phyloP scores from a whole-genome alignment of 163 green algal species.

The Volvox carteri region DNA sequence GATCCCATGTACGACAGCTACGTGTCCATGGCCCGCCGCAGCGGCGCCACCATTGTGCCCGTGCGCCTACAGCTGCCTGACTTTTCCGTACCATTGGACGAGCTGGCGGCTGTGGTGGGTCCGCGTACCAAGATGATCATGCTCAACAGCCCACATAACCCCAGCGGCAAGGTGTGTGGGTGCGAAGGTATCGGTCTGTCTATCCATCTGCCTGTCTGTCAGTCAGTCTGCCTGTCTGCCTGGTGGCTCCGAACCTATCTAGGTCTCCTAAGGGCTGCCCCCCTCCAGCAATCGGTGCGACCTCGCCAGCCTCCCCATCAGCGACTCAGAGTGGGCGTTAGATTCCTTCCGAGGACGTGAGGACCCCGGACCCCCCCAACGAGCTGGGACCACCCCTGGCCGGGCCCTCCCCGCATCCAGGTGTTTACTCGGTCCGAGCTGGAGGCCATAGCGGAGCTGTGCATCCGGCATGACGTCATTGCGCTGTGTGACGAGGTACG shows the following conservation, averaged over 20 bases:
- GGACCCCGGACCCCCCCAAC: too few species aligned
- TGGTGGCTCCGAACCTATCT: too few species aligned
- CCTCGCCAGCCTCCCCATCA: too few species aligned
- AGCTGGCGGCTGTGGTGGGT: slow-evolving; percentile 79
- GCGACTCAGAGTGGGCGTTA: too few species aligned
- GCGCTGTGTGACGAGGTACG: slow-evolving; percentile 81
- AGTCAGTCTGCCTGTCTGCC: too few species aligned
- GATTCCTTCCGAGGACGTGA: too few species aligned
- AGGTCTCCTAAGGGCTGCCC: too few species aligned
- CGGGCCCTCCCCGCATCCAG: not conserved
- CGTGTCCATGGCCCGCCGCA: slow-evolving; percentile 57
- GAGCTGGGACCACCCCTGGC: too few species aligned
- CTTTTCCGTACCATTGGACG: slow-evolving; percentile 65
- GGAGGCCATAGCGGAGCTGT: slow-evolving; percentile 79
- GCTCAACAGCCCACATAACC: slow-evolving; percentile 93
- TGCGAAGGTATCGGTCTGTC: not conserved
- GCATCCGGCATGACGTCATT: slow-evolving; percentile 74
- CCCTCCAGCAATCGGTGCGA: too few species aligned
- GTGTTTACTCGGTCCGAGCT: slow-evolving; percentile 85
- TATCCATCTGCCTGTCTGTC: not conserved
- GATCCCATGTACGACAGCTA: slow-evolving; percentile 63
- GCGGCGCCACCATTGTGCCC: slow-evolving; percentile 69
- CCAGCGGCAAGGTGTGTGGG: slow-evolving; percentile 75
- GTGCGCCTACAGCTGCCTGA: slow-evolving; percentile 78
- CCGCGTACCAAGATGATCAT: slow-evolving; percentile 77